A percentile compares a stretch with the other conserved stretches of the same genome.
Conservation (phyloP, 345 rosid genomes). For the Abelmoschus esculentus region DNA sequence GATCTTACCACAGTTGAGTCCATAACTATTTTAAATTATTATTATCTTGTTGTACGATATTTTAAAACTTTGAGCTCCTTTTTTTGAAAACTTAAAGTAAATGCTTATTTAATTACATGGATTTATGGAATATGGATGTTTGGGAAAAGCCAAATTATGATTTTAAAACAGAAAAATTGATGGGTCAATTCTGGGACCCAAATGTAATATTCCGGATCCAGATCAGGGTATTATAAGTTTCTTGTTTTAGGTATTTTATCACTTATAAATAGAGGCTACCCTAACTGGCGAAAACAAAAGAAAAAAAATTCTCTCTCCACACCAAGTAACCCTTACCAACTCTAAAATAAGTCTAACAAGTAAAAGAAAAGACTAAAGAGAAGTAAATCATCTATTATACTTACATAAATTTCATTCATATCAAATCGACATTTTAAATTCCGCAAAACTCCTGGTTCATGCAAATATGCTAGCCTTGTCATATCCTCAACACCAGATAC, state of each 20-base stretch:
- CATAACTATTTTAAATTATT: no score
- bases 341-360: neutral
- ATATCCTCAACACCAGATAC: slow-evolving; percentile 84
- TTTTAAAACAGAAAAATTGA: no score
- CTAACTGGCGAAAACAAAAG: neutral
- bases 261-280: neutral
- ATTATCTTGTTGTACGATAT: no score
- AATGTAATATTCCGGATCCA: no score
- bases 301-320: neutral
- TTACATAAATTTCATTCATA: slow-evolving; percentile 85
- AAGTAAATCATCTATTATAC: slow-evolving; percentile 21
- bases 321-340: neutral
- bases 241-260: neutral
- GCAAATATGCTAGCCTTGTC: slow-evolving; percentile 92
- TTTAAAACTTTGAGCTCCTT: no score
- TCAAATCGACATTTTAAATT: slow-evolving; percentile 68
- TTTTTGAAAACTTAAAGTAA: no score
- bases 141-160: no score
- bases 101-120: no score
- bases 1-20: no score
- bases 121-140: no score
- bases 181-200: no score
- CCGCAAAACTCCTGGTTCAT: slow-evolving; percentile 90
- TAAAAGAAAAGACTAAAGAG: neutral
- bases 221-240: no score